phyloP scores from a whole-genome alignment of 805 yeast species.

The Priceomyces medius region DNA sequence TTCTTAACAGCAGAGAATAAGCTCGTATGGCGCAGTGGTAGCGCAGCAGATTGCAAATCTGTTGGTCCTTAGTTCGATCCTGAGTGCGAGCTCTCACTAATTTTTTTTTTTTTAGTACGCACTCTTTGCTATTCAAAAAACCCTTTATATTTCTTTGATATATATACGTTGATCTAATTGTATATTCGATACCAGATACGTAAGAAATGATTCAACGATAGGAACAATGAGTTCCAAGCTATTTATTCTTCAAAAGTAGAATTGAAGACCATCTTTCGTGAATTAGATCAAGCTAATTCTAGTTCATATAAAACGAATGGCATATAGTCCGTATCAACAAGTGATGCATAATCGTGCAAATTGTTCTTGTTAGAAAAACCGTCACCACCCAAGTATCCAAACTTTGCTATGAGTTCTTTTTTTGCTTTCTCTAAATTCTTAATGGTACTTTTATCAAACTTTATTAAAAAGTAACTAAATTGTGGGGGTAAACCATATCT shows the following conservation, averaged over 20 bases:
- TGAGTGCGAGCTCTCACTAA: conserved; percentile 73
- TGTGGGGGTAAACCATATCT: conserved; percentile 97
- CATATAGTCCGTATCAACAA: conserved; percentile 93
- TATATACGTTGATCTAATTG: not conserved
- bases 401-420: conserved; percentile 66
- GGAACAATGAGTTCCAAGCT: not conserved
- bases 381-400: conserved; percentile 88
- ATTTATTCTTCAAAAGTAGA: not conserved
- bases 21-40: conserved; percentile 91
- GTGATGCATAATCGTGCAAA: conserved; percentile 82
- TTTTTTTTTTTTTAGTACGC: not conserved
- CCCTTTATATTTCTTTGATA: not conserved
- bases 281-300: conserved; percentile 26
- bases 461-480: conserved; percentile 56
- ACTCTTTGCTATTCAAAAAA: not conserved
- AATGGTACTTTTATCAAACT: conserved; percentile 37
- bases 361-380: conserved; percentile 73
- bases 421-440: conserved; percentile 56
- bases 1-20: not conserved
- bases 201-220: not conserved
- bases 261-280: not conserved
- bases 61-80: conserved; percentile 97
- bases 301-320: conserved; percentile 84
- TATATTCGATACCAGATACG: not conserved
- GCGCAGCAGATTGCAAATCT: conserved; percentile 99